phyloP scores from a whole-genome alignment of 2,329 filamentous ascomycete species.

The Fusarium sp. region DNA sequence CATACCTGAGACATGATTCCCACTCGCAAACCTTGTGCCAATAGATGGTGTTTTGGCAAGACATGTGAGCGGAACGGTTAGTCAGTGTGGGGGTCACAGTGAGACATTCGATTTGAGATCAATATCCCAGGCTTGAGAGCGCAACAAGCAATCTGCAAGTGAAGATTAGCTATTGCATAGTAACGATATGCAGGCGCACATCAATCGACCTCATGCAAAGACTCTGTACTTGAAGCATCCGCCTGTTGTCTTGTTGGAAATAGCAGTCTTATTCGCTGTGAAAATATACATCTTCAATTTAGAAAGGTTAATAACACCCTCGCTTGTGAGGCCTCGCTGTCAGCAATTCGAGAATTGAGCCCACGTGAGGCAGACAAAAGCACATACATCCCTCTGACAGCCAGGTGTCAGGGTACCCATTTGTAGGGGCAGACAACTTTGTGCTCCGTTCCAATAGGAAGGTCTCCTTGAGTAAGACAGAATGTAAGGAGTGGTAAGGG shows the following conservation, averaged over 20 bases:
- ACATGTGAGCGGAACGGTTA: constrained; percentile 40
- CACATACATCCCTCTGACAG: constrained; percentile 21
- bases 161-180: background rate
- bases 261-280: background rate
- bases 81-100: constrained; percentile 29
- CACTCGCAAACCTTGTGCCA: constrained; percentile 18
- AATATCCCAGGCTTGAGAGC: constrained; percentile 2
- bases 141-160: background rate
- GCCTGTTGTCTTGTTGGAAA: background rate
- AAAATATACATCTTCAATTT: background rate
- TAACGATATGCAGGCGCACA: background rate
- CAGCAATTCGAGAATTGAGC: constrained; percentile 37
- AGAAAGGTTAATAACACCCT: constrained; percentile 1
- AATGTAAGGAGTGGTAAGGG: constrained; percentile 34
- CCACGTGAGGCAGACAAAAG: constrained; percentile 40
- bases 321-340: constrained; percentile 36
- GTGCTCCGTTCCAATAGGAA: constrained; percentile 29
- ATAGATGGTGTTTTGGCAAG: constrained; percentile 32
- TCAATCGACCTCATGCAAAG: background rate
- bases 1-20: constrained; percentile 40
- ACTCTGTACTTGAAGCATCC: background rate
- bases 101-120: constrained; percentile 20
- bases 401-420: constrained; percentile 18
- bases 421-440: constrained; percentile 33
- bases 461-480: constrained; percentile 10